phyloP scores from a whole-genome alignment of 768 basidiomycete genomes.

The Fibroporia radiculosa region DNA sequence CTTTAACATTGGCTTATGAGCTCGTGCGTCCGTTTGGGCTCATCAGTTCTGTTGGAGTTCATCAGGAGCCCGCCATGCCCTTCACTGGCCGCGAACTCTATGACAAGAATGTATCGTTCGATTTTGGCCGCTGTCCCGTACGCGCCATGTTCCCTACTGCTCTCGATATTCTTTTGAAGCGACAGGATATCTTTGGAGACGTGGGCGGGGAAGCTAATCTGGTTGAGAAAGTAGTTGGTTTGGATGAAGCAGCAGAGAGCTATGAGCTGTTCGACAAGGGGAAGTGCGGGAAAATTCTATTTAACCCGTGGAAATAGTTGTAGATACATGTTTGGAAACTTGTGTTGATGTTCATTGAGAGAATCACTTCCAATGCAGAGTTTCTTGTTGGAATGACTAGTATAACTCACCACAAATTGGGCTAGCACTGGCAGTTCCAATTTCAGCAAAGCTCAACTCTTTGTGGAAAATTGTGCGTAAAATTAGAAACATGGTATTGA shows the following conservation, averaged over 20 bases:
- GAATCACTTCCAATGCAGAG: too few species aligned
- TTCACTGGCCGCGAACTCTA: constrained; percentile 53
- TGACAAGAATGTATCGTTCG: constrained; percentile 71
- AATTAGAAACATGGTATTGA: too few species aligned
- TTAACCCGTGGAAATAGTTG: constrained; percentile 56
- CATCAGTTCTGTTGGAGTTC: constrained; percentile 70
- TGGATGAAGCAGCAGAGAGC: constrained; percentile 46
- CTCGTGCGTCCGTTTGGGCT: constrained; percentile 71
- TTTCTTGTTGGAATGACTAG: too few species aligned
- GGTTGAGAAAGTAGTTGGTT: constrained; percentile 58
- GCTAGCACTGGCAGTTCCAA: too few species aligned
- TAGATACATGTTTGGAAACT: too few species aligned
- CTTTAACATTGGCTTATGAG: constrained; percentile 57
- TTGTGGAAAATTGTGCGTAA: too few species aligned
- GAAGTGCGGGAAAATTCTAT: constrained; percentile 66
- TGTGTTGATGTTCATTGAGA: too few species aligned
- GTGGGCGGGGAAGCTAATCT: constrained; percentile 55
- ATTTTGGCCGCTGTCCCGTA: constrained; percentile 79
- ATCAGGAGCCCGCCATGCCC: constrained; percentile 45
- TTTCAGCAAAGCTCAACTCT: too few species aligned
- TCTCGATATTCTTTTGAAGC: constrained; percentile 56
- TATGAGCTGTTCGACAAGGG: constrained; percentile 70
- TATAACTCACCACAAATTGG: too few species aligned
- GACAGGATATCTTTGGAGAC: constrained; percentile 70
- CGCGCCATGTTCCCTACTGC: constrained; percentile 71